Percentiles rank a stretch among this genome's conserved stretches.
phyloP scores from a whole-genome alignment of 2,329 filamentous ascomycete genomes.

The Monosporascus ibericus region DNA sequence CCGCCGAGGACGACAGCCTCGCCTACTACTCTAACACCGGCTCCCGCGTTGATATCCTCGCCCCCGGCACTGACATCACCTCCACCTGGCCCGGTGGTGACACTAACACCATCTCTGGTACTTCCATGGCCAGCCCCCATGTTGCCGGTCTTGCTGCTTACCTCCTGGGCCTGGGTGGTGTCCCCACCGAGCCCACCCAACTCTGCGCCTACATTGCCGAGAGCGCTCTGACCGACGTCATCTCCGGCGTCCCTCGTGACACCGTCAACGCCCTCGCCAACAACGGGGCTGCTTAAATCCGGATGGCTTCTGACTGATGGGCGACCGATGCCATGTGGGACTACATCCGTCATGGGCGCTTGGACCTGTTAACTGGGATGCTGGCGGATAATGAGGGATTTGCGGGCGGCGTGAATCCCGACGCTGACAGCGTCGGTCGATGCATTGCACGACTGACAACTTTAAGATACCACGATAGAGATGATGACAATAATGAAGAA shows the following conservation, averaged over 20 bases:
- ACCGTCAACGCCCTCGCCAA: slow-evolving; percentile 2
- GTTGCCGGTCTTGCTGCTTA: slow-evolving; percentile 3
- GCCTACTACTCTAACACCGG: slow-evolving; percentile 15
- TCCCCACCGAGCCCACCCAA: neutral
- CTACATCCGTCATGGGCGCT: too few relatives aligned
- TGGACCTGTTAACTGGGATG: too few relatives aligned
- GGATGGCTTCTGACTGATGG: neutral
- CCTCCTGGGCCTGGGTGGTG: neutral
- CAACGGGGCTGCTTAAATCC: neutral
- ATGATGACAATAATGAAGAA: too few relatives aligned
- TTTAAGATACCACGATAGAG: too few relatives aligned
- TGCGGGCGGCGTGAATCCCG: too few relatives aligned
- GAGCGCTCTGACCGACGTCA: neutral
- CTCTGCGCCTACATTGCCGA: neutral
- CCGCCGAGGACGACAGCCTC: slow-evolving; percentile 4
- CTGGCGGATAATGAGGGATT: too few relatives aligned
- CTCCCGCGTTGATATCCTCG: slow-evolving; percentile 9
- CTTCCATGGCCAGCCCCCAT: slow-evolving; percentile 2
- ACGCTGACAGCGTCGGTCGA: too few relatives aligned
- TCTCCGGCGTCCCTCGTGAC: neutral
- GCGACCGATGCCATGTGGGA: too few relatives aligned
- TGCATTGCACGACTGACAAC: too few relatives aligned
- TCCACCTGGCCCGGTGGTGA: neutral
- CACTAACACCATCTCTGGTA: neutral
- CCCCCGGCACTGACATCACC: slow-evolving; percentile 9